Conservation (phyloP, 345 rosid species). For the Tarenaya hassleriana region DNA sequence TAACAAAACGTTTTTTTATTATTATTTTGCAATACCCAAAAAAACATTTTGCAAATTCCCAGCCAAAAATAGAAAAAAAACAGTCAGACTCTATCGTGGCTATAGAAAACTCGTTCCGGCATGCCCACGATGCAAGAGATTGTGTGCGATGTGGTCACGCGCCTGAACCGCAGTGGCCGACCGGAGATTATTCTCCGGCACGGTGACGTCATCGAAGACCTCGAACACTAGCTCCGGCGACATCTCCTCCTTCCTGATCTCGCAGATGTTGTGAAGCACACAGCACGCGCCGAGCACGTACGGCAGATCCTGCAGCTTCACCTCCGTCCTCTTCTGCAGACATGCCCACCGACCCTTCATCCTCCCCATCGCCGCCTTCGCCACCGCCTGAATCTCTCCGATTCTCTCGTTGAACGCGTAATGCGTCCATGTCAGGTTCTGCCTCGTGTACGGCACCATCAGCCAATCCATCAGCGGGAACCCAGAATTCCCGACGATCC, state of each 20-base stretch:
- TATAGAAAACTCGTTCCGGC: constrained; percentile 40
- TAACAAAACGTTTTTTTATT: too few species aligned
- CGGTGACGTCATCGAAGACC: constrained; percentile 55
- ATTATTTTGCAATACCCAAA: too few species aligned
- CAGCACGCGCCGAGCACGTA: constrained; percentile 83
- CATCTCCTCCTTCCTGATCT: constrained; percentile 58
- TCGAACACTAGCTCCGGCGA: constrained; percentile 40
- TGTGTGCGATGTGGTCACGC: constrained; percentile 69
- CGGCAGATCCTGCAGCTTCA: constrained; percentile 71
- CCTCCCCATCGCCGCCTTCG: constrained; percentile 48
- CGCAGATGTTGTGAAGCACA: constrained; percentile 73
- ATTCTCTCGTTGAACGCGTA: constrained; percentile 62
- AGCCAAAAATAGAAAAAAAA: constrained; percentile 2
- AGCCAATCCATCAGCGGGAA: constrained; percentile 68
- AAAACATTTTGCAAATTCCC: too few species aligned
- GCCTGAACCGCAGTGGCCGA: constrained; percentile 40
- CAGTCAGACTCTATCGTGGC: not conserved
- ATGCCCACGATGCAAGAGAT: constrained; percentile 67
- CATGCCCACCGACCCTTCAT: constrained; percentile 74
- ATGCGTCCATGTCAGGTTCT: constrained; percentile 73
- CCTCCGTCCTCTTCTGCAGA: constrained; percentile 73
- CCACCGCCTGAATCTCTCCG: constrained; percentile 35
- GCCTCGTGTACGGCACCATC: constrained; percentile 64
- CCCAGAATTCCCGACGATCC: constrained; percentile 60
- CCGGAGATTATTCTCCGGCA: constrained; percentile 50